Conservation (phyloP, 768 basidiomycete genomes). For the Tubosaeta brunneosetosa region DNA sequence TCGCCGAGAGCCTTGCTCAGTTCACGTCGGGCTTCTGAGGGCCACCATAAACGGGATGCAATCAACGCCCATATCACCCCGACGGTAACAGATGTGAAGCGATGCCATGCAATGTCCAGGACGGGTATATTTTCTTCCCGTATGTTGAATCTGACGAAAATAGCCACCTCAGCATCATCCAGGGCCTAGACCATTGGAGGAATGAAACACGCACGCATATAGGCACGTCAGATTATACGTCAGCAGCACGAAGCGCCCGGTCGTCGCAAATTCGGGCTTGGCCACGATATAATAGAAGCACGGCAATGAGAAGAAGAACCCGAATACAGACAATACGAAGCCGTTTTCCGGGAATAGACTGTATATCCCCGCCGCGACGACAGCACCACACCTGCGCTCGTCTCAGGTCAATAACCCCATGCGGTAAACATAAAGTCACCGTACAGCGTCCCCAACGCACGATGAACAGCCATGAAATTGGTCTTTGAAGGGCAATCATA, state of each 20-base stretch:
- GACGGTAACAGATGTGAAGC: slow-evolving; percentile 73
- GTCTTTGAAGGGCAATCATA: slow-evolving; percentile 46
- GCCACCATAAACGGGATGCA: slow-evolving; percentile 93
- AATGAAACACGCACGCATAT: slow-evolving; percentile 44
- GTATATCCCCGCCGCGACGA: slow-evolving; percentile 68
- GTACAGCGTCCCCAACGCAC: slow-evolving; percentile 81
- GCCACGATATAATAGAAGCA: slow-evolving; percentile 90
- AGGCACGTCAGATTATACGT: slow-evolving; percentile 88
- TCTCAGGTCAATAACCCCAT: slow-evolving; percentile 4
- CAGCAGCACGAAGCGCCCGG: slow-evolving; percentile 75
- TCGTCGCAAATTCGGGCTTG: slow-evolving; percentile 69
- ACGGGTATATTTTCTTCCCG: slow-evolving; percentile 62
- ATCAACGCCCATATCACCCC: slow-evolving; percentile 90
- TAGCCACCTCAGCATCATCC: not conserved
- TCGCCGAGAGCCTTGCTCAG: slow-evolving; percentile 82
- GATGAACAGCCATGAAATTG: slow-evolving; percentile 79
- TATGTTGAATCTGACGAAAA: slow-evolving; percentile 63
- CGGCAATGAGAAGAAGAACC: slow-evolving; percentile 86
- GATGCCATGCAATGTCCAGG: slow-evolving; percentile 65
- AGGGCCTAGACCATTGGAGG: not conserved
- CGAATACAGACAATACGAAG: slow-evolving; percentile 70
- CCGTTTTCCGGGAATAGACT: slow-evolving; percentile 73
- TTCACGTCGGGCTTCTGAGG: slow-evolving; percentile 87
- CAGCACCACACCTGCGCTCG: slow-evolving; percentile 65
- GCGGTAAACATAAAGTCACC: slow-evolving; percentile 24